Evolutionary conservation across 441 rosid genomes (phyloP), one percentile per base, ranked within the genome.

Genomic region (Pelargonium cotyledonis): DNA sequence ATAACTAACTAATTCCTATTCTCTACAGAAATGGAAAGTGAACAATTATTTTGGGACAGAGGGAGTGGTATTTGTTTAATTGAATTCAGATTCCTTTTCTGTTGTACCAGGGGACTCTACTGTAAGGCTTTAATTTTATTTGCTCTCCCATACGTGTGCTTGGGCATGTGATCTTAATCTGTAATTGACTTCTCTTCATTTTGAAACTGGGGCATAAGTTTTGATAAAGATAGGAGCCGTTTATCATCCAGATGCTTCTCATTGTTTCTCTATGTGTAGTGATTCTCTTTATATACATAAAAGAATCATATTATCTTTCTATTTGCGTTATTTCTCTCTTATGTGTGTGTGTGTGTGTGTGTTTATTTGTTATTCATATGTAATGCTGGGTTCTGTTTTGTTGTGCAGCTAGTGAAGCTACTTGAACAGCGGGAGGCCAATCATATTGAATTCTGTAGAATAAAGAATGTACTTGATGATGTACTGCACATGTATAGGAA

Each of bases 401-500:
- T 67, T 60, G 38, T 81, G 77, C 95, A 95, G 99, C 92, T 94
- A 75, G 98, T 94, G 80, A 94, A 91, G 86, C 86, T 95, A 62
- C 98, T 95, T 71, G 99, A 90, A 73, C 86, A 81, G 77, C 82
- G 89, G 76, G 99, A 95, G 83, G 87, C 95, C 82, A 95, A 95
- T 85, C 95, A 90, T 80, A 80, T 95, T 68, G 98, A 92, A 78
- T 90, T 95, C 79, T 89, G 92, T 73, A 83, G 98, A 77, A 90
- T 95, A 73, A 92, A 89, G 75, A 79, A 83, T 79, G 91, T 92
- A 3, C 80, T 92, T 71, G 96, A 89, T 78, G 95, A 95, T 73
- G 78, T 92, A 78, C 70, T 92, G 79, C 90, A 84, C 63, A 88
- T 95, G 99, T 66, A 80, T 73, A 70, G 71, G 62, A 86, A 80